Base-by-base conservation (phyloP, 176 grass and related monocot species). In the Juncus effusus region DNA sequence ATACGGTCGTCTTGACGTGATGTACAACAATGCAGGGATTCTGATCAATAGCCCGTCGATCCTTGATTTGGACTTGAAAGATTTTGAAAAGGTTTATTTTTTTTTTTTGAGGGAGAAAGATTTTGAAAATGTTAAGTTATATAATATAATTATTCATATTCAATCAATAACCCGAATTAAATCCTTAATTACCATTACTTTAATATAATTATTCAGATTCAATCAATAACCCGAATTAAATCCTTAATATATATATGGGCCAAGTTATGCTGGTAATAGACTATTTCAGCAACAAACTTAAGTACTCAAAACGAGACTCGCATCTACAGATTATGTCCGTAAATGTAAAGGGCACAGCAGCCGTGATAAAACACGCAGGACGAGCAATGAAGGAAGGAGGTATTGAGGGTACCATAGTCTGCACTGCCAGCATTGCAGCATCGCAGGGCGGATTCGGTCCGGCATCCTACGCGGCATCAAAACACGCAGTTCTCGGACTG, bases 11-110 rank as follows among this genome's bases (percentile, higher is more conserved):
- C 78, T 95, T 0, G 86, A 95, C 70, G 71, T 90, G 8, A 90
- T 95, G 86, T 61, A 80, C 36, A 95, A 82, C 82, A 95, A 95
- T 79, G 90, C 86, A 7, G 86, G 90, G 7, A 77, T 90, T 70
- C 59, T 90, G 8, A 74, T 78, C 51, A 55, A 54, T 8, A 77
- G 81, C 54, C 63, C 63, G 7, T 56, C 83, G 1, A 65, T 96
- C 7, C 51, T 75, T 40, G 83, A 90, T 3, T 72, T 80, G 68
- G 78, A 87, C 84, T 53, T 87, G 16, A 14, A 28, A 0, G 76
- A 62, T 59, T 63, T 90, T 11, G 91, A 95, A 72, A 69, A 77
- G 72, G 83, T 87, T 47, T 6, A 1, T 9, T 47, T 47, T 6
- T 47, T 28, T 28, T 28, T 28, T 28, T 28, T 28, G 19, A 28